Conservation (phyloP, 495 filamentous ascomycete genomes). For the Penicillium diatomitis region DNA sequence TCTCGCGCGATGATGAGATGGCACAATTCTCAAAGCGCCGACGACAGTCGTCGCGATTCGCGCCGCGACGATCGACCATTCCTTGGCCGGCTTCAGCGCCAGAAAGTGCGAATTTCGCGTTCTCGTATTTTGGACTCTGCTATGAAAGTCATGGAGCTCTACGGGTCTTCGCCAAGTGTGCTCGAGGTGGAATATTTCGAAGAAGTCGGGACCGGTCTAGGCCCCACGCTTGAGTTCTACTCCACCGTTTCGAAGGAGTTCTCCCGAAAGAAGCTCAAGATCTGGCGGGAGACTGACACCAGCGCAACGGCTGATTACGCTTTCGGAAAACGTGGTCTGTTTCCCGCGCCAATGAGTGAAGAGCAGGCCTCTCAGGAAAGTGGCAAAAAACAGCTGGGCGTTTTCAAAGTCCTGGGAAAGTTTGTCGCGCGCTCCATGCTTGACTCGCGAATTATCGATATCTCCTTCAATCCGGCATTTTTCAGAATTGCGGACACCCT, state of each 20-base stretch:
- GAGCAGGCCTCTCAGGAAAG: slow-evolving; percentile 63
- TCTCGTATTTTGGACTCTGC: slow-evolving; percentile 91
- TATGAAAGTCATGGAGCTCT: slow-evolving; percentile 99
- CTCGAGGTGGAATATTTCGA: slow-evolving; percentile 99
- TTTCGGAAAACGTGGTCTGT: slow-evolving; percentile 76
- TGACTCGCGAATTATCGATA: slow-evolving; percentile 94
- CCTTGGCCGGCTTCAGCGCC: slow-evolving; percentile 86
- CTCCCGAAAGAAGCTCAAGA: slow-evolving; percentile 88
- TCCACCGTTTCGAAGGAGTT: slow-evolving; percentile 97
- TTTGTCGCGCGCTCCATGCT: slow-evolving; percentile 98
- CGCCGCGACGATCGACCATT: slow-evolving; percentile 83
- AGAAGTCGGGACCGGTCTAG: slow-evolving; percentile 93
- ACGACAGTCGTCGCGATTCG: slow-evolving; percentile 69
- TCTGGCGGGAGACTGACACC: slow-evolving; percentile 92
- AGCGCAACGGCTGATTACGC: slow-evolving; percentile 70
- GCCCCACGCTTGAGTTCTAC: slow-evolving; percentile 97
- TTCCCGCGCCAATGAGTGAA: slow-evolving; percentile 86
- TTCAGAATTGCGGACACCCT: slow-evolving; percentile 83
- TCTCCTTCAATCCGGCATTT: slow-evolving; percentile 95
- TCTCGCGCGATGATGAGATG: slow-evolving; percentile 94
- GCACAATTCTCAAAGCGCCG: slow-evolving; percentile 81
- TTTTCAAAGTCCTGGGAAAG: slow-evolving; percentile 92
- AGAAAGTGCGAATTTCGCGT: slow-evolving; percentile 94
- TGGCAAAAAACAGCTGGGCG: slow-evolving; percentile 71
- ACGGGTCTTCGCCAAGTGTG: slow-evolving; percentile 89